Evolutionary conservation across 2,329 filamentous ascomycete species (phyloP).

Genomic region (Teratosphaeria epicoccoides): DNA sequence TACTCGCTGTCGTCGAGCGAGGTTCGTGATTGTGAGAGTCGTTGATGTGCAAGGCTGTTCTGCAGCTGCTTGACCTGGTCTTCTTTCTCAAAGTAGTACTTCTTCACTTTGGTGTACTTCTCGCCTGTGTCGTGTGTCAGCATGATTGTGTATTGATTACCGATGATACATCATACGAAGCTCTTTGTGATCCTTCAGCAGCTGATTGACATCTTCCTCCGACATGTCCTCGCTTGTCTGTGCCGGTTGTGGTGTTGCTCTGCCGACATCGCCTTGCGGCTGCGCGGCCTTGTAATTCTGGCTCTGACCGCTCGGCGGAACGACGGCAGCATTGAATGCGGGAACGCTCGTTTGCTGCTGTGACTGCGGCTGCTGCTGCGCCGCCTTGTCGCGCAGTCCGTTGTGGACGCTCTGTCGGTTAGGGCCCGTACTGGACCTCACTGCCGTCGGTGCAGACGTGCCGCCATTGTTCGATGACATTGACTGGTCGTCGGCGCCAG

Average conservation of each 20-base stretch:
- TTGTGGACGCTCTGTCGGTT: conserved; percentile 27
- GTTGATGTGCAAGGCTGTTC: conserved; percentile 93
- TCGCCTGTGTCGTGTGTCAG: conserved; percentile 46
- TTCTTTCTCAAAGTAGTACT: conserved; percentile 89
- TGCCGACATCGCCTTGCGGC: conserved; percentile 16
- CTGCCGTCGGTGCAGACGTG: conserved; percentile 17
- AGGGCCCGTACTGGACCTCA: conserved; percentile 11
- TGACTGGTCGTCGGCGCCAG: conserved; percentile 17
- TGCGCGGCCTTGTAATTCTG: conserved; percentile 15
- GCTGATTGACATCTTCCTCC: conserved; percentile 36
- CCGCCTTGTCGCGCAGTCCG: conserved; percentile 18
- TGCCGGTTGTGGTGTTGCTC: conserved; percentile 35
- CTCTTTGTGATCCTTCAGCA: conserved; percentile 41
- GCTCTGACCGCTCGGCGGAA: conserved; percentile 36
- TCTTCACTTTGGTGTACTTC: conserved; percentile 98
- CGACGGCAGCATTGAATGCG: conserved; percentile 36
- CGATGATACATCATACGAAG: conserved; percentile 31
- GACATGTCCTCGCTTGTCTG: conserved; percentile 33
- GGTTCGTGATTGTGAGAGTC: conserved; percentile 86
- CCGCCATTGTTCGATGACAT: conserved; percentile 24
- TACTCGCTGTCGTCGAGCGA: conserved; percentile 95
- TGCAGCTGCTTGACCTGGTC: conserved; percentile 87
- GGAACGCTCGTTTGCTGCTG: conserved; percentile 17
- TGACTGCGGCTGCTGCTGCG: conserved; percentile 3
- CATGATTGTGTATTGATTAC: neutral